These are phyloP conservation scores for Limnomonas spitsbergensis DNA, from an alignment of 139 green algal species.

Conservation along the genomic window DNA sequence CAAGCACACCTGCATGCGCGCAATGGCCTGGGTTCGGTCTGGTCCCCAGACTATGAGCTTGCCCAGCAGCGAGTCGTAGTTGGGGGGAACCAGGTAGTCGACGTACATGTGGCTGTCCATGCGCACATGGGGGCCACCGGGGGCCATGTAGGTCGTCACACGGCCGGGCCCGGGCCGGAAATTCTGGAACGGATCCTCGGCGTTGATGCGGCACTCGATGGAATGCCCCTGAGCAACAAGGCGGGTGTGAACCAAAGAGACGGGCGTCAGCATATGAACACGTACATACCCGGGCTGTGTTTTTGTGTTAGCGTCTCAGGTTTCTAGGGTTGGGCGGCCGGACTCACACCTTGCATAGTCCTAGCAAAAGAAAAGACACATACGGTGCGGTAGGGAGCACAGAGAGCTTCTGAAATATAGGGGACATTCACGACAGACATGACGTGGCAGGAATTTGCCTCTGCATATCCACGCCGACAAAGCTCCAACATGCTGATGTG, in stretches of 20 bases:
- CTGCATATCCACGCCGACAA: too few relatives aligned
- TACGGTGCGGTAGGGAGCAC: too few relatives aligned
- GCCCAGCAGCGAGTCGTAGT: constrained; percentile 90
- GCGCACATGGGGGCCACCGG: constrained; percentile 86
- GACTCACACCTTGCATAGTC: too few relatives aligned
- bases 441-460: too few relatives aligned
- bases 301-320: too few relatives aligned
- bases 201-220: constrained; percentile 94
- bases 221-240: constrained; percentile 65
- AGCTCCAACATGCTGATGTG: too few relatives aligned
- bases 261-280: neutral
- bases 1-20: constrained; percentile 58
- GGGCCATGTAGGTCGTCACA: constrained; percentile 85
- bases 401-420: too few relatives aligned
- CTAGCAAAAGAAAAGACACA: too few relatives aligned
- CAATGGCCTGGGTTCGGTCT: constrained; percentile 74
- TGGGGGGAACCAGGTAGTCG: constrained; percentile 91
- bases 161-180: constrained; percentile 63
- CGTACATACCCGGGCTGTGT: too few relatives aligned
- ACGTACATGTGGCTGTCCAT: constrained; percentile 96
- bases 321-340: too few relatives aligned
- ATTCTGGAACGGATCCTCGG: constrained; percentile 86
- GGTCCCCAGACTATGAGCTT: constrained; percentile 96
- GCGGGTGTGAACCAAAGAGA: neutral
- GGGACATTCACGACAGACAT: too few relatives aligned